A percentile compares a stretch with the other conserved stretches of the same genome.
These are phyloP conservation scores for Ceratopteris richardii DNA, from an alignment of 75 land plant species.

Conservation along the genomic window DNA sequence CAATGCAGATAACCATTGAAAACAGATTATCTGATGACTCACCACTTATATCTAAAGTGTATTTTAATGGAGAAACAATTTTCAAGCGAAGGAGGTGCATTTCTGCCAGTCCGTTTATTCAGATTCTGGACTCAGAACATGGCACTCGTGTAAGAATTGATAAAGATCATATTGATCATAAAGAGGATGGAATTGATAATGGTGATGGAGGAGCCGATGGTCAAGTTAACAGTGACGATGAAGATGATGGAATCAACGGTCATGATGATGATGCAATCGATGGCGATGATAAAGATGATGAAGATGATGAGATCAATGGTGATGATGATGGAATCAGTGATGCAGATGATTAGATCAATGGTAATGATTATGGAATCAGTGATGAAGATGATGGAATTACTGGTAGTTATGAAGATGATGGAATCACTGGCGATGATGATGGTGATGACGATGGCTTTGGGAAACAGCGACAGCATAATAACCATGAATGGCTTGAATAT, in stretches of 20 bases:
- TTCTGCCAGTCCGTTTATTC: too few species aligned
- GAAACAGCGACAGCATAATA: too few species aligned
- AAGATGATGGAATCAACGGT: not conserved
- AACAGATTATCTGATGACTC: too few species aligned
- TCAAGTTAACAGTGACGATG: not conserved
- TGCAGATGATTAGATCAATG: not conserved
- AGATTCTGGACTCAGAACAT: too few species aligned
- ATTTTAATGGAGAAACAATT: too few species aligned
- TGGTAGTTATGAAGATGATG: not conserved
- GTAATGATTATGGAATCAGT: not conserved
- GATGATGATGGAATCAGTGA: not conserved
- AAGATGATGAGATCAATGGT: not conserved
- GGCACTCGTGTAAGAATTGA: not conserved
- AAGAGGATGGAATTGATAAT: not conserved
- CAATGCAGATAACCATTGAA: too few species aligned
- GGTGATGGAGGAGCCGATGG: not conserved
- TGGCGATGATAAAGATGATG: constrained; percentile 1
- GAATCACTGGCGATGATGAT: not conserved
- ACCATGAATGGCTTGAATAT: too few species aligned
- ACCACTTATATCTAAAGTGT: too few species aligned
- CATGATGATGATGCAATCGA: not conserved
- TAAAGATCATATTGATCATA: not conserved
- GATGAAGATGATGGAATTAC: not conserved
- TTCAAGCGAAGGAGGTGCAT: too few species aligned
- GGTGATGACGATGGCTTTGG: not conserved